Conservation (phyloP, 2,329 filamentous ascomycete species). For the Talaromyces sp. region DNA sequence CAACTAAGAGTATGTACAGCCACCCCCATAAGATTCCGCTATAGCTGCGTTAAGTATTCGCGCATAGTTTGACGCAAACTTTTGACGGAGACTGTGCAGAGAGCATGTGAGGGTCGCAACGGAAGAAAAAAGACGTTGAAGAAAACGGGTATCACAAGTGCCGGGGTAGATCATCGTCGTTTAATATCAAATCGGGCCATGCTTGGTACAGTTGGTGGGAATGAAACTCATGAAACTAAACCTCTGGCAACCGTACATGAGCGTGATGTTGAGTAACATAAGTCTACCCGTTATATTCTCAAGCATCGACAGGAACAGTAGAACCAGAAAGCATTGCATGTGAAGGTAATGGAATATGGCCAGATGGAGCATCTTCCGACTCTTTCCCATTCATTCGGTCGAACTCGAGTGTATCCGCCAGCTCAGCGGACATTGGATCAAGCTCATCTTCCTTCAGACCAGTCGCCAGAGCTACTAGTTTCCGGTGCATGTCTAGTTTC, state of each 20-base stretch:
- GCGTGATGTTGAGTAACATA: neutral
- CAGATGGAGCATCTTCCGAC: constrained; percentile 24
- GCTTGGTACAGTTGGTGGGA: neutral
- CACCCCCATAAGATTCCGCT: too few relatives aligned
- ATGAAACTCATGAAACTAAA: neutral
- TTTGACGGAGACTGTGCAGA: too few relatives aligned
- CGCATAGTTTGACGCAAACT: too few relatives aligned
- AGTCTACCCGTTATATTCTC: neutral
- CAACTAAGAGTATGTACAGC: neutral
- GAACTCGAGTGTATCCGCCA: constrained; percentile 43
- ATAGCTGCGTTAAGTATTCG: too few relatives aligned
- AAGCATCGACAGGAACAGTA: constrained; percentile 30
- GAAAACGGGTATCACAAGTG: constrained; percentile 28
- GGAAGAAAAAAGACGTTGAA: constrained; percentile 4
- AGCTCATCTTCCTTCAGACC: constrained; percentile 45
- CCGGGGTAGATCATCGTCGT: neutral
- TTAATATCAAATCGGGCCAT: neutral
- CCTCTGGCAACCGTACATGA: neutral
- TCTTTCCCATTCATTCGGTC: constrained; percentile 37
- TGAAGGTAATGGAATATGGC: constrained; percentile 22
- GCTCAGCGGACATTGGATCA: constrained; percentile 43
- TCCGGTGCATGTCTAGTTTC: constrained; percentile 44
- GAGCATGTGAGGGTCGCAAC: neutral
- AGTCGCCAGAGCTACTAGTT: constrained; percentile 43
- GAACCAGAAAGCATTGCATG: constrained; percentile 21